phyloP scores from a whole-genome alignment of 176 grass and related monocot genomes.

The Oryza coarctata region DNA sequence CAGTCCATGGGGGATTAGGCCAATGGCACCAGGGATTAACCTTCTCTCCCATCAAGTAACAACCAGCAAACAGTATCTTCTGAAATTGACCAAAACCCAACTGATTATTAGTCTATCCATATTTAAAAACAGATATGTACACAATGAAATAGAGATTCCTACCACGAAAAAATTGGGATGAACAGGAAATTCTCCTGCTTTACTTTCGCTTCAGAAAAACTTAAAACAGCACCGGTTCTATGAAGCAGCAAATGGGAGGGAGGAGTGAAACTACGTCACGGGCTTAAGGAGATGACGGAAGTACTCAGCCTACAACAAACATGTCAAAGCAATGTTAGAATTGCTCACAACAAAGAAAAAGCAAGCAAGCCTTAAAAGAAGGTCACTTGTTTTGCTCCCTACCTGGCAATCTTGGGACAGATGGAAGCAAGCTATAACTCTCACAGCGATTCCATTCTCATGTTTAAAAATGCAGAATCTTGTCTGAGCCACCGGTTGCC shows the following conservation, averaged over 20 bases:
- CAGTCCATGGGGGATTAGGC: slow-evolving; percentile 47
- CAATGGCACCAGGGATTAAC: slow-evolving; percentile 49
- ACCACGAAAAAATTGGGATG: slow-evolving; percentile 57
- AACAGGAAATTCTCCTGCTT: slow-evolving; percentile 16
- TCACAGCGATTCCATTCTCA: slow-evolving; percentile 85
- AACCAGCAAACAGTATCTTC: slow-evolving; percentile 45
- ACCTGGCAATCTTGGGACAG: slow-evolving; percentile 90
- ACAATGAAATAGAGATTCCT: background rate
- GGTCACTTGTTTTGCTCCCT: background rate
- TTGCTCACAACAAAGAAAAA: background rate
- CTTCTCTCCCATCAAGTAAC: slow-evolving; percentile 60
- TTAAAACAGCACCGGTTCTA: slow-evolving; percentile 5
- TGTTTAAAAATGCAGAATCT: slow-evolving; percentile 92
- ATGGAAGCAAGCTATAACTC: slow-evolving; percentile 84
- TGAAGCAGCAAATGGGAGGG: slow-evolving; percentile 35
- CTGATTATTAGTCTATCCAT: background rate
- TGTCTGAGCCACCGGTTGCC: slow-evolving; percentile 78
- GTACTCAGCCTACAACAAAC: slow-evolving; percentile 74
- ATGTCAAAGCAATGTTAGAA: slow-evolving; percentile 25
- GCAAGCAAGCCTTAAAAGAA: background rate
- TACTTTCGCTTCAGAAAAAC: slow-evolving; percentile 26
- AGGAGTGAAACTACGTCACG: slow-evolving; percentile 67
- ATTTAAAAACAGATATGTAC: background rate
- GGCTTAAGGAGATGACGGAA: slow-evolving; percentile 98
- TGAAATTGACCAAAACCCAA: slow-evolving; percentile 34